Evolutionary conservation across 257 asterid species (phyloP).

Genomic region (Lithospermum erythrorhizon): DNA sequence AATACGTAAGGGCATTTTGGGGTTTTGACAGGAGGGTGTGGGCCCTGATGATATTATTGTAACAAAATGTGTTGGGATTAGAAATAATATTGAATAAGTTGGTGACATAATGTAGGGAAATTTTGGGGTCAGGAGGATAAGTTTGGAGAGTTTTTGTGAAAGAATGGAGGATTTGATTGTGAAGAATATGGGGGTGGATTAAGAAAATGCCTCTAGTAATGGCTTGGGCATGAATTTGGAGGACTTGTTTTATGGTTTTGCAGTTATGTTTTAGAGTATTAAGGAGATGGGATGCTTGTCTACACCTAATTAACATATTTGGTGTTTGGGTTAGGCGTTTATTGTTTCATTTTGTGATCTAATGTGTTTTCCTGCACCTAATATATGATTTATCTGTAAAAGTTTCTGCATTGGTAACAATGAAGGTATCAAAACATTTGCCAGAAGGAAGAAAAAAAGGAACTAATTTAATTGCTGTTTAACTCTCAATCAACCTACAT

Average conservation of each 20-base stretch:
- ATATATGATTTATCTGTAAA: no score
- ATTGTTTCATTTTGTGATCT: background rate
- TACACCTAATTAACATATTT: slow-evolving; percentile 25
- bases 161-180: slow-evolving; percentile 54
- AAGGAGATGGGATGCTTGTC: slow-evolving; percentile 27
- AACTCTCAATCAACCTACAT: no score
- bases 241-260: slow-evolving; percentile 39
- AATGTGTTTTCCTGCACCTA: no score
- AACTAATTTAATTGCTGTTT: no score
- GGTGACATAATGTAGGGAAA: slow-evolving; percentile 25
- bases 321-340: background rate
- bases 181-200: slow-evolving; percentile 32
- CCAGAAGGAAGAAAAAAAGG: no score
- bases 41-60: slow-evolving; percentile 55
- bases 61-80: slow-evolving; percentile 49
- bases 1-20: slow-evolving; percentile 24
- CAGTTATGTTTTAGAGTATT: slow-evolving; percentile 28
- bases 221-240: slow-evolving; percentile 67
- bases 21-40: slow-evolving; percentile 46
- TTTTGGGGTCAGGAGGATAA: slow-evolving; percentile 6
- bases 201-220: slow-evolving; percentile 43
- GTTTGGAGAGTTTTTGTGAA: slow-evolving; percentile 24
- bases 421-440: no score
- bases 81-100: slow-evolving; percentile 45
- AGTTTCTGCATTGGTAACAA: no score